A percentile compares a stretch with the other conserved stretches of the same genome.
phyloP scores from a whole-genome alignment of 768 basidiomycete species.

The Rhizopogon vinicolor region DNA sequence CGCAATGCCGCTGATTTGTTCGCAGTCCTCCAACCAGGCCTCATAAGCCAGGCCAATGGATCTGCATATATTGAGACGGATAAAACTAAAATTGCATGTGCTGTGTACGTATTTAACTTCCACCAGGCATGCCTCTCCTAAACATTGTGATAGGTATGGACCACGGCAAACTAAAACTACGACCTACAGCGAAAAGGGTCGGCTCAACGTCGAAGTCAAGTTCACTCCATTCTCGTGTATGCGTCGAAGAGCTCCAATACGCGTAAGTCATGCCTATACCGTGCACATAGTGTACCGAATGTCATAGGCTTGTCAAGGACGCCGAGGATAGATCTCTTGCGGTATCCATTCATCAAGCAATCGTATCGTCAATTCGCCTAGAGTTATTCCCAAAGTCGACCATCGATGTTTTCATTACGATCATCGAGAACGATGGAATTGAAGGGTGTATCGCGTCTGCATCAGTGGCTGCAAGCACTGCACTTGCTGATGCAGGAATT shows the following conservation, averaged over 20 bases:
- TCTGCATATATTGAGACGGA: conserved; percentile 96
- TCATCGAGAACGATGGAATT: conserved; percentile 92
- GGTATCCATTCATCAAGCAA: conserved; percentile 78
- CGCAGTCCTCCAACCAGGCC: conserved; percentile 81
- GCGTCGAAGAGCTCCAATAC: conserved; percentile 75
- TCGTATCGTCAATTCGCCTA: conserved; percentile 78
- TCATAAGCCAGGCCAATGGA: conserved; percentile 92
- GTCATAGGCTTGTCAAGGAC: conserved; percentile 51
- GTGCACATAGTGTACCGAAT: conserved; percentile 4
- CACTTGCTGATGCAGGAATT: conserved; percentile 90
- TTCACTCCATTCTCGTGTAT: conserved; percentile 91
- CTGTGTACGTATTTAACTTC: conserved; percentile 62
- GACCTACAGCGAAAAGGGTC: conserved; percentile 82
- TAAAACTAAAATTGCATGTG: conserved; percentile 89
- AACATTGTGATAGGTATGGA: conserved; percentile 53
- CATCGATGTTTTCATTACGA: conserved; percentile 85
- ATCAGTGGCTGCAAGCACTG: conserved; percentile 82
- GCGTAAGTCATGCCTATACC: conserved; percentile 46
- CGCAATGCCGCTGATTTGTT: conserved; percentile 7
- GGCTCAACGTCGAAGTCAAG: conserved; percentile 92
- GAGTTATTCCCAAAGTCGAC: conserved; percentile 93
- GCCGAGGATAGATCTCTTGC: conserved; percentile 89
- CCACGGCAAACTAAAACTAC: conserved; percentile 80
- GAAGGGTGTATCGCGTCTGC: conserved; percentile 86
- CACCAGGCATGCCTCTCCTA: conserved; percentile 3